Conservation (phyloP, 2,329 filamentous ascomycete species). For the Kalaharituber pfeilii region DNA sequence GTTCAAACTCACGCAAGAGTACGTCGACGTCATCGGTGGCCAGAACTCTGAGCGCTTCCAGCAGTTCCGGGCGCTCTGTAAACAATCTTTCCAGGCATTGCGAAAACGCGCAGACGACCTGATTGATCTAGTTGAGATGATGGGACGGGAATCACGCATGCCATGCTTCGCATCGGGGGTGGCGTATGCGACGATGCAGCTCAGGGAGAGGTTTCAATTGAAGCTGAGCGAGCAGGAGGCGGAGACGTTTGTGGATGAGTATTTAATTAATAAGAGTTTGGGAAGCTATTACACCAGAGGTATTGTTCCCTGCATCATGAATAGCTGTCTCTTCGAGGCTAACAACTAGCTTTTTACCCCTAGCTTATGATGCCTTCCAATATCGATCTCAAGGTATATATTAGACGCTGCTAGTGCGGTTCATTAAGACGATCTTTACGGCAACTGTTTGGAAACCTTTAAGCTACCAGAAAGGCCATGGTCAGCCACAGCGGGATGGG, state of each 20-base stretch:
- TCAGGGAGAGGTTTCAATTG: conserved; percentile 61
- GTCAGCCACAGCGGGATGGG: not conserved
- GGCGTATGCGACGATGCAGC: conserved; percentile 48
- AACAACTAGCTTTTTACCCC: no score
- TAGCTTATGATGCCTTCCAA: not conserved
- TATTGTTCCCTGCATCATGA: not conserved
- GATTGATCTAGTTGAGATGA: conserved; percentile 66
- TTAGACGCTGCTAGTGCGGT: conserved; percentile 6
- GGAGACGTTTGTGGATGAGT: conserved; percentile 61
- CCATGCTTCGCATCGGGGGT: conserved; percentile 63
- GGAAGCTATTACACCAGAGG: conserved; percentile 69
- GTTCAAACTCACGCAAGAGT: conserved; percentile 74
- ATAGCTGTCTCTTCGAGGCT: conserved; percentile 12
- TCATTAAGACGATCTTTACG: not conserved
- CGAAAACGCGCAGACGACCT: conserved; percentile 63
- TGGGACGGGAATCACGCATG: conserved; percentile 71
- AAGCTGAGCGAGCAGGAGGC: conserved; percentile 70
- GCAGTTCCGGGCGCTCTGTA: conserved; percentile 62
- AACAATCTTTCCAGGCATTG: conserved; percentile 67
- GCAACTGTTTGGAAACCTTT: not conserved
- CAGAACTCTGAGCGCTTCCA: conserved; percentile 51
- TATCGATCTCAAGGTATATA: conserved; percentile 7
- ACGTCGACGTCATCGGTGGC: conserved; percentile 67
- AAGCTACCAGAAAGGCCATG: not conserved
- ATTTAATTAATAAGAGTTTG: conserved; percentile 61